phyloP scores from a whole-genome alignment of 2,329 filamentous ascomycete species.

The Lachnellula hyalina region DNA sequence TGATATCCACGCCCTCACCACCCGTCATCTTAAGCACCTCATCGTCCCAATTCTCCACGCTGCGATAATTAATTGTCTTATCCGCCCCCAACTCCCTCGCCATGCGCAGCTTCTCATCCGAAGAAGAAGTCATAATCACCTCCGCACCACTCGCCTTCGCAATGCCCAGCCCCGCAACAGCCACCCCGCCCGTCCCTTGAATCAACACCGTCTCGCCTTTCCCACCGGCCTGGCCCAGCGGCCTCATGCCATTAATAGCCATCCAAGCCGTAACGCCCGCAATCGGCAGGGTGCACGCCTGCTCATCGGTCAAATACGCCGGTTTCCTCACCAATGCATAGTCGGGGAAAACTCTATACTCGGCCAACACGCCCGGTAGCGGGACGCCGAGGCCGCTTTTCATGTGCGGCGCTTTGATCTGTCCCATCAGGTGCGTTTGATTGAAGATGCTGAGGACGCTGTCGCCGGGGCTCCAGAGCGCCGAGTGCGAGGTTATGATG shows the following conservation, averaged over 20 bases:
- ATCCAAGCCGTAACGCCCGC: constrained; percentile 61
- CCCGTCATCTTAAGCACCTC: constrained; percentile 42
- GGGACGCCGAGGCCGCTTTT: constrained; percentile 57
- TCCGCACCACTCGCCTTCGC: constrained; percentile 45
- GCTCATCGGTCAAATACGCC: constrained; percentile 51
- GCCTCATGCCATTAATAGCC: constrained; percentile 55
- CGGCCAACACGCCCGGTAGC: constrained; percentile 53
- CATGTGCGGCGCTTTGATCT: constrained; percentile 25
- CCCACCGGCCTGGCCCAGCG: constrained; percentile 46
- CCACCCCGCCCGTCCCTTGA: constrained; percentile 51
- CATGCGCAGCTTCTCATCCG: constrained; percentile 44
- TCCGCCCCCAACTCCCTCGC: constrained; percentile 47
- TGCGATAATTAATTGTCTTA: constrained; percentile 49
- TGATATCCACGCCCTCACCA: constrained; percentile 45
- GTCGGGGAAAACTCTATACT: constrained; percentile 55
- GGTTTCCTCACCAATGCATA: constrained; percentile 52
- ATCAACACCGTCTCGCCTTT: constrained; percentile 42
- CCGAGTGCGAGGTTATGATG: constrained; percentile 43
- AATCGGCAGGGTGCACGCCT: constrained; percentile 56
- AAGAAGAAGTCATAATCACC: constrained; percentile 52
- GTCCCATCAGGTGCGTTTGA: constrained; percentile 38
- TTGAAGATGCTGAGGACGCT: constrained; percentile 64
- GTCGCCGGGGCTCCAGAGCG: constrained; percentile 50
- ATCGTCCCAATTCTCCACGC: constrained; percentile 46
- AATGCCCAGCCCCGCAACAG: constrained; percentile 47